Conservation (phyloP, 192 early-diverging fungal genomes). For the Dissophora globulifera region DNA sequence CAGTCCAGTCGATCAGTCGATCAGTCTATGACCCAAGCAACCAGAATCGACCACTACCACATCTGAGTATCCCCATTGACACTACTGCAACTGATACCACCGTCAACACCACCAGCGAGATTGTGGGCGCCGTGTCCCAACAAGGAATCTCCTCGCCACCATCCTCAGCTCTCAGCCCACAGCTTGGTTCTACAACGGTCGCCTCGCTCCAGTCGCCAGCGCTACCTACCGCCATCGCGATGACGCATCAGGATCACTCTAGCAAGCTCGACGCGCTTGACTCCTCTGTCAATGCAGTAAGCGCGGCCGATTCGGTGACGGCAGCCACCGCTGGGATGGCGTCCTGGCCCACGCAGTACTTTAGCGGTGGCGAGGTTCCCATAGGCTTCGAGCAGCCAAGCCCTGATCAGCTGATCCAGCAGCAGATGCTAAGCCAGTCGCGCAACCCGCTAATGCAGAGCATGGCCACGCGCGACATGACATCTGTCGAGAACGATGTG, state of each 20-base stretch:
- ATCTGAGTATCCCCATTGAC: neutral
- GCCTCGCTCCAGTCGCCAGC: neutral
- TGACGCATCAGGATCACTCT: neutral
- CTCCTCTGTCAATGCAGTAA: constrained; percentile 5
- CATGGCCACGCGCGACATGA: constrained; percentile 21
- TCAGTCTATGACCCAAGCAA: constrained; percentile 11
- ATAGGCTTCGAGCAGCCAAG: constrained; percentile 35
- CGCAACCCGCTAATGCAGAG: constrained; percentile 34
- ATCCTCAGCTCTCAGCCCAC: constrained; percentile 12
- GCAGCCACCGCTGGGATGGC: too few relatives aligned
- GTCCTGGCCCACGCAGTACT: constrained; percentile 20
- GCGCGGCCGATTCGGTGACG: neutral
- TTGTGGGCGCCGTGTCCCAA: too few relatives aligned
- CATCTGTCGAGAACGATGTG: neutral
- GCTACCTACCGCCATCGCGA: neutral
- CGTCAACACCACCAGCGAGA: neutral
- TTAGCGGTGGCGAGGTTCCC: constrained; percentile 19
- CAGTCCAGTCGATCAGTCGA: constrained; percentile 4
- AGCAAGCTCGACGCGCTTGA: constrained; percentile 14
- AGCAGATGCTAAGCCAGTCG: constrained; percentile 46
- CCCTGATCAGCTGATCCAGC: constrained; percentile 44
- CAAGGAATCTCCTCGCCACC: neutral
- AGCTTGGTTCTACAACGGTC: constrained; percentile 8
- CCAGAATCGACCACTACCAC: constrained; percentile 11
- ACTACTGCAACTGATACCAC: neutral